A percentile compares a stretch with the other conserved stretches of the same genome.
These are phyloP conservation scores for Saksenaea oblongispora DNA, from an alignment of 371 early-diverging fungal species.

Conservation along the genomic window DNA sequence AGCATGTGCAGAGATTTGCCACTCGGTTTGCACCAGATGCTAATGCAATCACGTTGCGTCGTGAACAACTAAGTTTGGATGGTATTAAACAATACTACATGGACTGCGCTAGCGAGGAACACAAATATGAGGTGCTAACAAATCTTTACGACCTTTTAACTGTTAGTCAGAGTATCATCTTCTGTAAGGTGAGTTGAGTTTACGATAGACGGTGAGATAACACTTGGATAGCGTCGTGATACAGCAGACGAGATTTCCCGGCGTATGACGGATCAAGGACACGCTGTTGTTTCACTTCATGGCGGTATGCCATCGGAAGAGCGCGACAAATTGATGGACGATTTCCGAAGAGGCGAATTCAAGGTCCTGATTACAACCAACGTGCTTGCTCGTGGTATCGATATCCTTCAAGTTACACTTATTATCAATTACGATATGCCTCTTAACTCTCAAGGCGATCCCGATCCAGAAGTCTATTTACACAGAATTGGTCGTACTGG, in stretches of 20 bases:
- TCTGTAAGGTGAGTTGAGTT: constrained; percentile 72
- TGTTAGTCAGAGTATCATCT: constrained; percentile 97
- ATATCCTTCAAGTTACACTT: constrained; percentile 93
- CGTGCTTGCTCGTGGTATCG: constrained; percentile 97
- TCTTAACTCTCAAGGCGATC: constrained; percentile 49
- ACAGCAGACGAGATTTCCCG: constrained; percentile 82
- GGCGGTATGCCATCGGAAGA: constrained; percentile 81
- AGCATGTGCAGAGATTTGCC: constrained; percentile 81
- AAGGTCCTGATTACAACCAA: constrained; percentile 98
- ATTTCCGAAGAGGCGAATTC: constrained; percentile 87
- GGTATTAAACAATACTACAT: constrained; percentile 97
- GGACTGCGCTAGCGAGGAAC: constrained; percentile 79
- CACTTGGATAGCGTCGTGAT: constrained; percentile 58
- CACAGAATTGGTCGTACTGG: constrained; percentile 99
- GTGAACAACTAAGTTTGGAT: constrained; percentile 92
- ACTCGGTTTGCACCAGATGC: constrained; percentile 79
- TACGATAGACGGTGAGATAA: neutral
- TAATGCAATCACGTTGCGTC: constrained; percentile 82
- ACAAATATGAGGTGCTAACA: constrained; percentile 83
- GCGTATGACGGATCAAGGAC: constrained; percentile 82
- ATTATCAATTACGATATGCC: constrained; percentile 99
- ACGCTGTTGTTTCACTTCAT: constrained; percentile 85
- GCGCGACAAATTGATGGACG: constrained; percentile 93
- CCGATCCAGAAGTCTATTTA: constrained; percentile 95
- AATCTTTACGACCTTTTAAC: constrained; percentile 90